Evolutionary conservation across 768 basidiomycete genomes (phyloP), one percentile per base, ranked within the genome.

Genomic region (Lactarius hatsudake): DNA sequence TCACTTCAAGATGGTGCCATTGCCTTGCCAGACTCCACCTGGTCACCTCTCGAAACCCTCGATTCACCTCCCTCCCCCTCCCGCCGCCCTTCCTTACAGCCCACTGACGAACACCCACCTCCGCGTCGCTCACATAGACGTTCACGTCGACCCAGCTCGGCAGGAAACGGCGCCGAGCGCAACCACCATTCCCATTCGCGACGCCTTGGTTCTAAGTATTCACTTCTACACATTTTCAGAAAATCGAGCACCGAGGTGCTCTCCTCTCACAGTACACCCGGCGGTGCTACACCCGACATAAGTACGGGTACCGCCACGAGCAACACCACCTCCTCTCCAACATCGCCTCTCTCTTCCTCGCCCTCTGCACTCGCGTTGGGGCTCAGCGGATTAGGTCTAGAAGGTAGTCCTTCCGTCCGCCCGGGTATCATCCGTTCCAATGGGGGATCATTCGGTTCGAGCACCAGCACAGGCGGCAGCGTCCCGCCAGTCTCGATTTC

Each of bases 141-240:
- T 59, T 78, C 75, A 48, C 82, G 80, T 48, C 81, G 91, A 62
- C 91, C 92, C 20, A 82, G 87, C 67, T 92, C 90, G 45, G 89
- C 90, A 12, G 71, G 69, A 34, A 69, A 69, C 43, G 89, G 90
- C 6, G 88, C 81, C 36, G 88, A 68, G 23, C 62, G 82, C 62
- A 83, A 86, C 63, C 87, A 89, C 30, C 77, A 73, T 28, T 71
- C 74, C 34, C 67, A 75, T 54, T 79, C 70, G 28, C 78, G 78
- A 62, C 87, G 81, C 71, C 76, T 90, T 5, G 83, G 83, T 32
- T 86, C 87, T 76, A 93, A 93, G 75, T 83, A 90, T 64, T 91
- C 90, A 28, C 78, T 93, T 62, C 79, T 91, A 69, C 87, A 84
- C 71, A 80, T 92, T 18, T 91, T 92, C 79, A 88, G 85, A 81